Evolutionary conservation across 2,329 filamentous ascomycete species (phyloP).

Genomic region (Apiospora koreana): DNA sequence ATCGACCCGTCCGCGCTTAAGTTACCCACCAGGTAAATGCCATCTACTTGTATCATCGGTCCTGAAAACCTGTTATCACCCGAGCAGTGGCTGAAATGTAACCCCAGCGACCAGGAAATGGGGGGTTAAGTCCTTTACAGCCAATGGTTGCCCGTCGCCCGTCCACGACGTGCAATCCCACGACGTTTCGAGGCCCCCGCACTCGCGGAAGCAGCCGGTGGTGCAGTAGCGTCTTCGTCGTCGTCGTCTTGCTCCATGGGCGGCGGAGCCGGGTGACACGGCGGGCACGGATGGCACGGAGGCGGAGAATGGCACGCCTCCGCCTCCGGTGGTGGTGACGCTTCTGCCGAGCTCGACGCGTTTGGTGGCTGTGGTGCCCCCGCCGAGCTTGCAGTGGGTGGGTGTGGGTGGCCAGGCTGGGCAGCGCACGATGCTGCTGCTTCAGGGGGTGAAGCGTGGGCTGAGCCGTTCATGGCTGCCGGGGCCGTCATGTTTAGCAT

Average conservation of each 20-base stretch:
- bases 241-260: background rate
- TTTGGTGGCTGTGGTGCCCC: background rate
- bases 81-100: too few relatives aligned
- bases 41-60: too few relatives aligned
- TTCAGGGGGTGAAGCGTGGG: background rate
- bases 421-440: background rate
- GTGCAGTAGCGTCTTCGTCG: background rate
- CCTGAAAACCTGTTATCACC: too few relatives aligned
- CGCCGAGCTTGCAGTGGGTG: background rate
- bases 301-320: background rate
- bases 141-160: background rate
- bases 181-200: background rate
- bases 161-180: too few relatives aligned
- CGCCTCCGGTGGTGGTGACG: background rate
- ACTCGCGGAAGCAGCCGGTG: background rate
- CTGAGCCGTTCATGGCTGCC: background rate
- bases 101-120: too few relatives aligned
- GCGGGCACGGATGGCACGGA: background rate
- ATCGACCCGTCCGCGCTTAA: too few relatives aligned
- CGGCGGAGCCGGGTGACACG: background rate
- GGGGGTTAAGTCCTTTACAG: background rate
- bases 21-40: too few relatives aligned
- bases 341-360: too few relatives aligned
- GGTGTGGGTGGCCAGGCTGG: too few relatives aligned
- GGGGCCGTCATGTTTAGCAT: background rate